A percentile compares a stretch with the other conserved stretches of the same genome.
phyloP scores from a whole-genome alignment of 768 basidiomycete species.

The Termitomyces sp. region DNA sequence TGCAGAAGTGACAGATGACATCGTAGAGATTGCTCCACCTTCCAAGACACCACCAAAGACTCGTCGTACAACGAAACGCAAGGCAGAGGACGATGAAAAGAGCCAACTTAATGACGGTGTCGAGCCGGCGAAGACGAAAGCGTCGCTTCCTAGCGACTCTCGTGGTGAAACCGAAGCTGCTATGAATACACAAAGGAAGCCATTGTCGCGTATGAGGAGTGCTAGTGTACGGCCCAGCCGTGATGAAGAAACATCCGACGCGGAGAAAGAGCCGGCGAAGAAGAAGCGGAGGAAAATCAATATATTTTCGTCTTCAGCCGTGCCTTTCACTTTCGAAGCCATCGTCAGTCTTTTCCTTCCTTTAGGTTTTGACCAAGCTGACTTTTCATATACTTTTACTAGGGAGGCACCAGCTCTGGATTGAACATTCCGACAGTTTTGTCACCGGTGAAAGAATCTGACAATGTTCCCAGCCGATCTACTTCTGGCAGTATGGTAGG shows the following conservation, averaged over 20 bases:
- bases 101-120: conserved; percentile 8
- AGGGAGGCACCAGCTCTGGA: conserved; percentile 30
- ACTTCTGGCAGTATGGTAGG: conserved; percentile 28
- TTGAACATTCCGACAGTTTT: conserved; percentile 64
- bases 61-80: conserved; percentile 26
- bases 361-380: background rate
- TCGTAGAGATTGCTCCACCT: conserved; percentile 15
- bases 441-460: conserved; percentile 62
- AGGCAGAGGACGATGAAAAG: conserved; percentile 22
- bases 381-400: conserved; percentile 17
- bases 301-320: conserved; percentile 44
- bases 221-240: conserved; percentile 10
- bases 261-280: conserved; percentile 30
- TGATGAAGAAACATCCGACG: conserved; percentile 8
- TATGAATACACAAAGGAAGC: conserved; percentile 7
- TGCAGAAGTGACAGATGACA: conserved; percentile 21
- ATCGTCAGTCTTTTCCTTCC: conserved; percentile 25
- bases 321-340: conserved; percentile 43
- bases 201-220: conserved; percentile 18
- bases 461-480: conserved; percentile 47
- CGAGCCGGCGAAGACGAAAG: conserved; percentile 19
- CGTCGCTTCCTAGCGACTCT: conserved; percentile 5
- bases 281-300: conserved; percentile 75
- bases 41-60: conserved; percentile 2
- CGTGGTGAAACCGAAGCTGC: conserved; percentile 1